phyloP scores from a whole-genome alignment of 1,139 yeast genomes.

The Sugiyamaella novakii region DNA sequence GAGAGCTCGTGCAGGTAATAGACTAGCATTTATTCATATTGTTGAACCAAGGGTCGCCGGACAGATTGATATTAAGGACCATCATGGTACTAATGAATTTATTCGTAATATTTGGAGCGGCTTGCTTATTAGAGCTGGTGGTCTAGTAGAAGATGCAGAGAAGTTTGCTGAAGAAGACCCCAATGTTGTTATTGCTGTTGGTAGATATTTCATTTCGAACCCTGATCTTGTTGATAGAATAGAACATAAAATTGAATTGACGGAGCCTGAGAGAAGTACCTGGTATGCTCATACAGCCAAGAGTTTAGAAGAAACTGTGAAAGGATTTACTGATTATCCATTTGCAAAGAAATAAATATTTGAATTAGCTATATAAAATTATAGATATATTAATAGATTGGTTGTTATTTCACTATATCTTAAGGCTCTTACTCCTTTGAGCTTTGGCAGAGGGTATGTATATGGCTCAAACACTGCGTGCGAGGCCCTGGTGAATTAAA shows the following conservation, averaged over 20 bases:
- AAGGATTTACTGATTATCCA: conserved; percentile 41
- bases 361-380: too few relatives aligned
- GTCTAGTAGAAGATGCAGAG: conserved; percentile 37
- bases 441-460: too few relatives aligned
- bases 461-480: too few relatives aligned
- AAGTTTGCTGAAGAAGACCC: conserved; percentile 41
- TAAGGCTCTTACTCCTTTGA: too few relatives aligned
- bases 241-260: conserved; percentile 40
- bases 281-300: conserved; percentile 41
- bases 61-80: conserved; percentile 36
- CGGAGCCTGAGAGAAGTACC: conserved; percentile 39
- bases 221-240: conserved; percentile 52
- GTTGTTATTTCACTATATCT: too few relatives aligned
- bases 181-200: conserved; percentile 49
- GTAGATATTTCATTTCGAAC: conserved; percentile 51
- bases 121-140: conserved; percentile 52
- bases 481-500: too few relatives aligned
- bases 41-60: conserved; percentile 50
- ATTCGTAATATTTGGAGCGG: conserved; percentile 50
- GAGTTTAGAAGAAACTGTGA: too few relatives aligned
- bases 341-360: too few relatives aligned
- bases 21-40: conserved; percentile 53
- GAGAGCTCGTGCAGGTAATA: conserved; percentile 34
- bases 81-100: conserved; percentile 30
- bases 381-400: too few relatives aligned